Evolutionary conservation across 78 protist species (phyloP).

Genomic region (Bodo saltans): DNA sequence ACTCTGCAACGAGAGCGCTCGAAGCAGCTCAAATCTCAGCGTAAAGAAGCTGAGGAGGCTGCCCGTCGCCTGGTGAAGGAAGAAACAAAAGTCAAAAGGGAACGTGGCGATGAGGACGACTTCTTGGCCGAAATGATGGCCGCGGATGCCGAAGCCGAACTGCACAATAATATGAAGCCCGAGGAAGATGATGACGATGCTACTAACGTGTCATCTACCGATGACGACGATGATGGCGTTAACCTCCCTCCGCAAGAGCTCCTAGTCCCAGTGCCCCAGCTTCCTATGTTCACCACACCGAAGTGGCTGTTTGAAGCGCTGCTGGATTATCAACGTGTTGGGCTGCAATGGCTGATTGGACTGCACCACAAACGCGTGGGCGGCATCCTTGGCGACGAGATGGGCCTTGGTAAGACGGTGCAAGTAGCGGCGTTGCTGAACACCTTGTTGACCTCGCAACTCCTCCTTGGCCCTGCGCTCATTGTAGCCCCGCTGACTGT

Average conservation of each 20-base stretch:
- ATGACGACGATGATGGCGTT: neutral
- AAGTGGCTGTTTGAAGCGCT: slow-evolving; percentile 28
- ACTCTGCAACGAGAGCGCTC: too few relatives aligned
- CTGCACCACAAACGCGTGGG: slow-evolving; percentile 81
- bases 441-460: slow-evolving; percentile 37
- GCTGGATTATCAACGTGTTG: slow-evolving; percentile 68
- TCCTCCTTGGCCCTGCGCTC: slow-evolving; percentile 47
- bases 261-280: neutral
- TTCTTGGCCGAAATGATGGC: too few relatives aligned
- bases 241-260: neutral
- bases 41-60: too few relatives aligned
- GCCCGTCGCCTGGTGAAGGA: too few relatives aligned
- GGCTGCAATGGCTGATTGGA: slow-evolving; percentile 88
- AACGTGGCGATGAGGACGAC: too few relatives aligned
- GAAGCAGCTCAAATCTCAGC: too few relatives aligned
- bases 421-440: slow-evolving; percentile 71
- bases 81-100: too few relatives aligned
- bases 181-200: neutral
- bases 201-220: neutral
- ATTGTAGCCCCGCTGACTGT: slow-evolving; percentile 86
- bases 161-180: neutral
- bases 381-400: slow-evolving; percentile 95
- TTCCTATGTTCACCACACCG: slow-evolving; percentile 3
- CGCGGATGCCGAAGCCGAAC: too few relatives aligned
- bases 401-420: slow-evolving; percentile 92